Conservation (phyloP, 352 stramenopile species). For the Phytophthora capsici region DNA sequence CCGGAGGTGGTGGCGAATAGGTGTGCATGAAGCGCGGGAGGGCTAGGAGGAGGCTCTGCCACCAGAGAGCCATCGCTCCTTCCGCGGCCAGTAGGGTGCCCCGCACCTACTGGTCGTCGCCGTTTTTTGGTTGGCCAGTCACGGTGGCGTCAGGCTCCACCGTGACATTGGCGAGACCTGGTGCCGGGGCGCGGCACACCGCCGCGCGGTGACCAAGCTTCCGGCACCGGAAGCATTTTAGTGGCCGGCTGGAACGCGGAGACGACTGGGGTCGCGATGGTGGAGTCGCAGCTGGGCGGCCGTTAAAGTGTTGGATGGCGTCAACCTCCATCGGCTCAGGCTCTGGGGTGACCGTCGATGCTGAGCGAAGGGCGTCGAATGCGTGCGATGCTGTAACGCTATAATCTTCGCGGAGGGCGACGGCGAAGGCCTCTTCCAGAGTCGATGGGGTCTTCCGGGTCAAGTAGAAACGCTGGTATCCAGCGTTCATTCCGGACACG, state of each 20-base stretch:
- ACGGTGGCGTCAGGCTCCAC: too few relatives aligned
- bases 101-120: too few relatives aligned
- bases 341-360: neutral
- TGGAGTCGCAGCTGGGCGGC: neutral
- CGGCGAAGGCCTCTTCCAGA: neutral
- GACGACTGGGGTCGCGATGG: neutral
- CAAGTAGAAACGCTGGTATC: conserved; percentile 9
- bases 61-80: too few relatives aligned
- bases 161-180: neutral
- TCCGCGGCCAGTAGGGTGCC: too few relatives aligned
- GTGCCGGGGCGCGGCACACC: neutral
- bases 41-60: too few relatives aligned
- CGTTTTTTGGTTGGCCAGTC: too few relatives aligned
- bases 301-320: conserved; percentile 4
- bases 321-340: conserved; percentile 26
- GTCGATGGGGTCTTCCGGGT: neutral
- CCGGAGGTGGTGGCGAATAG: too few relatives aligned
- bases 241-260: neutral
- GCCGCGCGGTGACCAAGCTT: neutral
- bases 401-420: conserved; percentile 23
- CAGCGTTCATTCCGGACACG: conserved; percentile 4
- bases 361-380: neutral
- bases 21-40: too few relatives aligned
- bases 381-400: conserved; percentile 19
- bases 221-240: neutral